Evolutionary conservation across 2,329 filamentous ascomycete genomes (phyloP), one percentile per base, ranked within the genome.

Genomic region (Phyllosticta citribraziliensis): DNA sequence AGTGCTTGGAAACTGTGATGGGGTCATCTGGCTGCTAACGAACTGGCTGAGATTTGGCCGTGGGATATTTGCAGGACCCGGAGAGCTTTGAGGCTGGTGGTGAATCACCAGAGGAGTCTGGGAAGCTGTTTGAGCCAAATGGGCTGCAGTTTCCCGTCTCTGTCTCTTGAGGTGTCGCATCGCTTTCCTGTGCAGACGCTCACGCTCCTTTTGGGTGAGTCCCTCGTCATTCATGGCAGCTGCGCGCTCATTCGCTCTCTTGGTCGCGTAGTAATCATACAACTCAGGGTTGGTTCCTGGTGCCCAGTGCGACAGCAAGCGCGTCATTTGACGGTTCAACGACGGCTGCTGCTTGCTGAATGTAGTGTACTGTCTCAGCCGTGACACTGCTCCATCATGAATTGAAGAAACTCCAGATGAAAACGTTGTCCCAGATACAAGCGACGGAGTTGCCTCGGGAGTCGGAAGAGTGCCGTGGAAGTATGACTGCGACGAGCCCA

Each of bases 221-320:
- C 64, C 63, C 25, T 73, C 73, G 12, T 75, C 71, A 4, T 68
- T 66, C 17, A 63, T 35, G 19, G 72, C 70, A 27, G 70, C 67
- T 17, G 24, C 57, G 19, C 33, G 22, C 69, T 69, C 57, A 68
- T 67, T 11, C 63, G 66, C n/a, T 68, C 55, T 33, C 64, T 63
- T 24, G 66, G 68, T 71, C 1, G 70, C 64, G 22, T 70, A 66
- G 74, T 74, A 79, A 57, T 77, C 71, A 63, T 79, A 80, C 5
- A 63, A 63, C 3, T 57, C 64, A 1, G 75, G 75, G 57, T 78
- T 72, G 3, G 65, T 62, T 24, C 73, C 75, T 1, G 68, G 50
- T 9, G 68, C 64, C 78, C 77, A 80, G 60, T 79, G 77, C 33
- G 69, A 65, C 5, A 79, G 69, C 17, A 78, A 64, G 51, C 71